Evolutionary conservation across 108 stramenopile species (phyloP).

Genomic region (Pseudonitzschia pungens): DNA sequence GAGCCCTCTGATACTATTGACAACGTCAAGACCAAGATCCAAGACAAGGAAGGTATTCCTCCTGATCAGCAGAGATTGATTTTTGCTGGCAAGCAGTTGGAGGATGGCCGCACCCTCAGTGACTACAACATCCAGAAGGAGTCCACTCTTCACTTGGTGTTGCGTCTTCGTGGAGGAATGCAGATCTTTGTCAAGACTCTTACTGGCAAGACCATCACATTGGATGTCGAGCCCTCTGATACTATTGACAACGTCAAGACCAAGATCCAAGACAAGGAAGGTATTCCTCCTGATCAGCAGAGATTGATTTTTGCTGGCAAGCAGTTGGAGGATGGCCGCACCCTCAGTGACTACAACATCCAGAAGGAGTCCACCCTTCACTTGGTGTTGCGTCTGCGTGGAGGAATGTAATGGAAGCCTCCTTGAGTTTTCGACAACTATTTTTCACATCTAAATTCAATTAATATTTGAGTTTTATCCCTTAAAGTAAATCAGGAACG

Average conservation of each 20-base stretch:
- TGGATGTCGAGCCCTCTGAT: conserved; percentile 96
- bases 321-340: conserved; percentile 99
- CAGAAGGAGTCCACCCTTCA: conserved; percentile 88
- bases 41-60: too few relatives aligned
- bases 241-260: conserved; percentile 93
- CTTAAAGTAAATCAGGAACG: too few relatives aligned
- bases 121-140: conserved; percentile 88
- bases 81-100: conserved; percentile 83
- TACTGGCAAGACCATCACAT: conserved; percentile 60
- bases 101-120: conserved; percentile 69
- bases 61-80: conserved; percentile 79
- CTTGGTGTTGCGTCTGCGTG: conserved; percentile 81
- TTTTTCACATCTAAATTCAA: background rate
- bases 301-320: conserved; percentile 92
- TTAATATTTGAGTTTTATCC: background rate
- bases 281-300: conserved; percentile 91
- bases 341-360: conserved; percentile 85
- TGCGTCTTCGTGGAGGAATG: too few relatives aligned
- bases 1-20: too few relatives aligned
- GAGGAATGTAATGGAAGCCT: conserved; percentile 71
- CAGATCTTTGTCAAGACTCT: too few relatives aligned
- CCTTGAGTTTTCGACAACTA: conserved; percentile 30
- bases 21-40: too few relatives aligned
- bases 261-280: conserved; percentile 93
- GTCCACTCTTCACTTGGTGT: conserved; percentile 55